Evolutionary conservation across 2,329 filamentous ascomycete genomes (phyloP).

Genomic region (Aspergillus fijiensis): DNA sequence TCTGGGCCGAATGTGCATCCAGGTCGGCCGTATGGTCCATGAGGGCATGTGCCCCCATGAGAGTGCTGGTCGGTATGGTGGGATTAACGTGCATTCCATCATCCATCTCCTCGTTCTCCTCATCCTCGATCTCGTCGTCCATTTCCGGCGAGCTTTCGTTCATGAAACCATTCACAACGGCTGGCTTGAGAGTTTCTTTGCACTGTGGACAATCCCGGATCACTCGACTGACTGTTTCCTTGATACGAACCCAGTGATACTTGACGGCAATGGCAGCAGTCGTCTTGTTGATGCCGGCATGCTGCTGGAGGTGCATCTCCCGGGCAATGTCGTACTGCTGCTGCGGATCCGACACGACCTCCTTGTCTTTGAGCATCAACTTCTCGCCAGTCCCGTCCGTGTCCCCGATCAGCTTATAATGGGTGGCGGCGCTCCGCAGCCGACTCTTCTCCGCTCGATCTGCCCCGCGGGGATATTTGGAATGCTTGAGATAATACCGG

Average conservation of each 20-base stretch:
- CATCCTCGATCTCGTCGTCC: slow-evolving; percentile 4
- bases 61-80: slow-evolving; percentile 11
- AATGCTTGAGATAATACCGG: slow-evolving; percentile 92
- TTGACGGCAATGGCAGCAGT: slow-evolving; percentile 90
- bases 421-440: slow-evolving; percentile 86
- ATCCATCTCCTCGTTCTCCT: background rate
- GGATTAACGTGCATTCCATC: background rate
- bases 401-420: slow-evolving; percentile 75
- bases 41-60: slow-evolving; percentile 18
- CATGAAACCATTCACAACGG: slow-evolving; percentile 34
- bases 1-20: slow-evolving; percentile 26
- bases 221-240: slow-evolving; percentile 92
- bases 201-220: slow-evolving; percentile 90
- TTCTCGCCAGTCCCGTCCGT: slow-evolving; percentile 60
- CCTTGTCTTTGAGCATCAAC: slow-evolving; percentile 96
- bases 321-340: slow-evolving; percentile 88
- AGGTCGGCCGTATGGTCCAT: slow-evolving; percentile 23
- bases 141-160: slow-evolving; percentile 24
- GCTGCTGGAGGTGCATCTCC: slow-evolving; percentile 69
- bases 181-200: slow-evolving; percentile 71
- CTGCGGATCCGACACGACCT: slow-evolving; percentile 87
- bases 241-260: slow-evolving; percentile 97
- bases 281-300: slow-evolving; percentile 97
- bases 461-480: slow-evolving; percentile 87
- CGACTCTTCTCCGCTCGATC: slow-evolving; percentile 95